A percentile compares a stretch with the other conserved stretches of the same genome.
These are phyloP conservation scores for Penicillium concentricum DNA, from an alignment of 2,329 filamentous ascomycete species.

Conservation along the genomic window DNA sequence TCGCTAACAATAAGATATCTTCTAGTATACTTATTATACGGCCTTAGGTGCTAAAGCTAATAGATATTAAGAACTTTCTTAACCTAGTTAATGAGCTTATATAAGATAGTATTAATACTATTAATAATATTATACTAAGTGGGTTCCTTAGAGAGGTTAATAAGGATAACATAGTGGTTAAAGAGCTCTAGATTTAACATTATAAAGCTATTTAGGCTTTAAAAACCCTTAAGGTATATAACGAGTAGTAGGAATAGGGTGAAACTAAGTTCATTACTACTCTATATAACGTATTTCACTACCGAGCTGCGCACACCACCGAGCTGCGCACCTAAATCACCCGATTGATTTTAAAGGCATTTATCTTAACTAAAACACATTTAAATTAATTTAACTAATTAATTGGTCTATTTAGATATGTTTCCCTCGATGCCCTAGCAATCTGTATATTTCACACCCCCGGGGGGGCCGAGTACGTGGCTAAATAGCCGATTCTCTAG, in stretches of 20 bases:
- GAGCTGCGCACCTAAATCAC: too few relatives aligned
- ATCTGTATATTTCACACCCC: too few relatives aligned
- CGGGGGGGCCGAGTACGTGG: too few relatives aligned
- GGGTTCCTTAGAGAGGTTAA: neutral
- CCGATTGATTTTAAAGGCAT: too few relatives aligned
- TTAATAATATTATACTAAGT: neutral
- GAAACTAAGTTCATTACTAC: neutral
- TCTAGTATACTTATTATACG: neutral
- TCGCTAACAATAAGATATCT: neutral
- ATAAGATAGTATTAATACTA: neutral
- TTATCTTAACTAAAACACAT: too few relatives aligned
- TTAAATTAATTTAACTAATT: too few relatives aligned
- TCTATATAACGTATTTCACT: too few relatives aligned
- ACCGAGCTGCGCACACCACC: too few relatives aligned
- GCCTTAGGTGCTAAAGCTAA: neutral
- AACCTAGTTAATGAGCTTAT: neutral
- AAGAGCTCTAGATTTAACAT: neutral
- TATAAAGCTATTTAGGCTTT: neutral
- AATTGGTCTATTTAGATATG: too few relatives aligned
- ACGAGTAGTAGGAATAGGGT: neutral
- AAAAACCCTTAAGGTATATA: neutral
- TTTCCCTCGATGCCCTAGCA: too few relatives aligned
- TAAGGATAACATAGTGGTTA: neutral
- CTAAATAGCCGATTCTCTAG: too few relatives aligned
- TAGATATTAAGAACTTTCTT: neutral